A percentile compares a stretch with the other conserved stretches of the same genome.
Evolutionary conservation across 2,329 filamentous ascomycete species (phyloP).

Genomic region (Xylariaceae sp.): DNA sequence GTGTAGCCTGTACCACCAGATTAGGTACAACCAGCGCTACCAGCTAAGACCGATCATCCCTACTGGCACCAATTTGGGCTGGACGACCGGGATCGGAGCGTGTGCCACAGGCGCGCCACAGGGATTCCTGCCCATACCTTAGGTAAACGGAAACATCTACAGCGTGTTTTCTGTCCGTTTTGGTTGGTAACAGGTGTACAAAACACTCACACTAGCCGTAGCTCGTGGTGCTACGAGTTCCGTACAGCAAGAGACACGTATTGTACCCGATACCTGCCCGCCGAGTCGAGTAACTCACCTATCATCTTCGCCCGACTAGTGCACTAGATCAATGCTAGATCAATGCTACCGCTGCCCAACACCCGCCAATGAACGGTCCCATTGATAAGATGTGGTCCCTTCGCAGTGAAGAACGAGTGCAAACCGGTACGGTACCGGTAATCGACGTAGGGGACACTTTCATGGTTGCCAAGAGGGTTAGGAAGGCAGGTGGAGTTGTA

Average conservation of each 20-base stretch:
- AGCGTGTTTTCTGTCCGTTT: too few species aligned
- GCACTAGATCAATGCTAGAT: slow-evolving; percentile 6
- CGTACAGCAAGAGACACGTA: background rate
- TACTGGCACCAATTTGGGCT: background rate
- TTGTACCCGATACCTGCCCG: background rate
- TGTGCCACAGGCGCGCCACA: background rate
- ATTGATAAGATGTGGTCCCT: slow-evolving; percentile 8
- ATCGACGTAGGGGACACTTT: background rate
- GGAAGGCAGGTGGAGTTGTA: background rate
- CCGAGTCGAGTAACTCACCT: background rate
- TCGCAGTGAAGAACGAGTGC: slow-evolving; percentile 6
- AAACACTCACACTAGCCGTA: background rate
- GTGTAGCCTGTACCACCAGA: background rate
- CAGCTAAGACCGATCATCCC: background rate
- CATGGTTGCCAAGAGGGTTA: background rate
- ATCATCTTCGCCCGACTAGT: background rate
- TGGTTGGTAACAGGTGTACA: background rate
- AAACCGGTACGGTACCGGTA: background rate
- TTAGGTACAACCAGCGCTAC: background rate
- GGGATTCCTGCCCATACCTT: too few species aligned
- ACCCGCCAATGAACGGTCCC: slow-evolving; percentile 1
- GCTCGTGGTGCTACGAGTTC: too few species aligned
- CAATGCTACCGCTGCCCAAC: background rate
- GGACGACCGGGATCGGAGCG: background rate
- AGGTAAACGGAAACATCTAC: too few species aligned